A percentile compares a stretch with the other conserved stretches of the same genome.
Evolutionary conservation across 139 green algal genomes (phyloP).

Genomic region (Ettlia oleoabundans): DNA sequence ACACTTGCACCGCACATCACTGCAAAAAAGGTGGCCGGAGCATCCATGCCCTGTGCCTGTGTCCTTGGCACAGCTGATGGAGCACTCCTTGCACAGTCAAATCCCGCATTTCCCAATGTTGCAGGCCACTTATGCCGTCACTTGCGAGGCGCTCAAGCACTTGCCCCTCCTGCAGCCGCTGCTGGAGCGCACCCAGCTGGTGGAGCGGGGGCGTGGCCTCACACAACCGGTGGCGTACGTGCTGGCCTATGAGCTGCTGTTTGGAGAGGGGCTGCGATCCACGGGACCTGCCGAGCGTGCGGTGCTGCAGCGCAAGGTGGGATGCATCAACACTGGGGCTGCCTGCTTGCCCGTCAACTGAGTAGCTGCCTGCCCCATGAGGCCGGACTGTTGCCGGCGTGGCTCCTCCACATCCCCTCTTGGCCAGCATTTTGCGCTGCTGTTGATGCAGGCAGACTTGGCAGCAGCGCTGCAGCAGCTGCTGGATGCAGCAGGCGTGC

Average conservation of each 20-base stretch:
- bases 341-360: no score
- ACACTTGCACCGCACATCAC: conserved; percentile 77
- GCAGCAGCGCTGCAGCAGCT: conserved; percentile 40
- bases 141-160: conserved; percentile 84
- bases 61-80: no score
- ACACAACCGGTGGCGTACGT: conserved; percentile 47
- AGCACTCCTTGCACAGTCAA: no score
- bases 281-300: conserved; percentile 65
- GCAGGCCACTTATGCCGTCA: conserved; percentile 86
- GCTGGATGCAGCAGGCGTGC: conserved; percentile 34
- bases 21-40: conserved; percentile 72
- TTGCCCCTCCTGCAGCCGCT: conserved; percentile 67
- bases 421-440: no score
- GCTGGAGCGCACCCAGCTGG: conserved; percentile 51
- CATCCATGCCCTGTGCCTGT: no score
- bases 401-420: no score
- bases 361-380: no score
- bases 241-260: conserved; percentile 81
- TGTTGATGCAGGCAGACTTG: conserved; percentile 34
- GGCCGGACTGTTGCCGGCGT: no score
- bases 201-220: conserved; percentile 43
- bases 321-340: no score
- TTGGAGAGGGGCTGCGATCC: conserved; percentile 63
- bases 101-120: no score
- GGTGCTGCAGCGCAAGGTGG: conserved; percentile 57